Evolutionary conservation across 164 flowering plant species (phyloP).

Genomic region (Houttuynia cordata): DNA sequence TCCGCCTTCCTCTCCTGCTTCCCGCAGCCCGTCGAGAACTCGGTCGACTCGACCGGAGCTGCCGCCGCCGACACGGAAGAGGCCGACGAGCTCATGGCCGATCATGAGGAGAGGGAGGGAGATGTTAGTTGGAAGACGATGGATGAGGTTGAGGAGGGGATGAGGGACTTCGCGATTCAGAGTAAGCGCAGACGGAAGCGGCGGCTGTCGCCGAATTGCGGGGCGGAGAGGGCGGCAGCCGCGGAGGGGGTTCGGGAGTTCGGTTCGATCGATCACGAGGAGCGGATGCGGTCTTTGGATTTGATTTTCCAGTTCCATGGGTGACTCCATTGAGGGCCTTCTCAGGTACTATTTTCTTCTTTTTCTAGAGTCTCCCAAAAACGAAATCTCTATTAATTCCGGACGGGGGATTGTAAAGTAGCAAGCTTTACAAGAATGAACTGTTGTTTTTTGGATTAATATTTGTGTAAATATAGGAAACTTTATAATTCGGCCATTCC

Average conservation of each 20-base stretch:
- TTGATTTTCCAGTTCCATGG: conserved; percentile 1
- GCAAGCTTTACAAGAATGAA: too few relatives aligned
- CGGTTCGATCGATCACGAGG: not conserved
- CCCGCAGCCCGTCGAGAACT: conserved; percentile 1
- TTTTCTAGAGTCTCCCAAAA: too few relatives aligned
- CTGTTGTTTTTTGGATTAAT: too few relatives aligned
- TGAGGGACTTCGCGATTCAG: conserved; percentile 1
- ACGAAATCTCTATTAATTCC: too few relatives aligned
- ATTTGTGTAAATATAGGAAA: too few relatives aligned
- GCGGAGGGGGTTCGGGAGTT: not conserved
- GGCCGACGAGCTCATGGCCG: conserved; percentile 2
- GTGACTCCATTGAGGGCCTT: not conserved
- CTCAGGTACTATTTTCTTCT: too few relatives aligned
- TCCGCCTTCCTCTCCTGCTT: not conserved
- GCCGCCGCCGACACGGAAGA: too few relatives aligned
- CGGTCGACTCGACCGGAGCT: not conserved
- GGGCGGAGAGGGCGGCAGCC: not conserved
- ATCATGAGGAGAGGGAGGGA: not conserved
- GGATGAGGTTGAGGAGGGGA: conserved; percentile 1
- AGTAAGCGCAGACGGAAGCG: conserved; percentile 1
- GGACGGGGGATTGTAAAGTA: too few relatives aligned
- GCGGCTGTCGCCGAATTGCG: conserved; percentile 1
- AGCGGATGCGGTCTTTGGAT: conserved; percentile 3
- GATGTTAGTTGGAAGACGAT: not conserved
- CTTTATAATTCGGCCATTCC: too few relatives aligned